Conservation (phyloP, 768 basidiomycete species). For the Boletus barrowsii region DNA sequence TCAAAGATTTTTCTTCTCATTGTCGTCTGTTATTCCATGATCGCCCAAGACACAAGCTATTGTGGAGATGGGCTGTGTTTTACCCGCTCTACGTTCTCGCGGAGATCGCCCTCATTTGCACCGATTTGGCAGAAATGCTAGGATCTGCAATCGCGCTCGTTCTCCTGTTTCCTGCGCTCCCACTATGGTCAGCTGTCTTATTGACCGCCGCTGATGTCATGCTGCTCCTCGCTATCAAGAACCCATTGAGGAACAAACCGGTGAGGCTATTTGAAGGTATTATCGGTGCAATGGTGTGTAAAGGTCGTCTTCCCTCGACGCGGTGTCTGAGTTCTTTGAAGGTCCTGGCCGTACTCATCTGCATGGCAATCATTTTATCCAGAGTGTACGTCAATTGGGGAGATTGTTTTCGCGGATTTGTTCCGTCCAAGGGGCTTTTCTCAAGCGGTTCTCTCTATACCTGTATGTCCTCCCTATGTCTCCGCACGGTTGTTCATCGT, state of each 20-base stretch:
- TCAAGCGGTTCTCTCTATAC: constrained; percentile 58
- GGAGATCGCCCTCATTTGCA: constrained; percentile 72
- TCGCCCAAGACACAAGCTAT: constrained; percentile 53
- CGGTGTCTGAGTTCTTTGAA: constrained; percentile 18
- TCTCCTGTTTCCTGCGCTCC: constrained; percentile 65
- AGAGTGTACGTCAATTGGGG: constrained; percentile 71
- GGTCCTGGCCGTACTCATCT: constrained; percentile 72
- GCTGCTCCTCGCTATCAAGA: constrained; percentile 65
- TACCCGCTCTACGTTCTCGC: constrained; percentile 65
- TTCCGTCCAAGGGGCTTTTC: constrained; percentile 68
- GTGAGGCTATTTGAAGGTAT: constrained; percentile 66
- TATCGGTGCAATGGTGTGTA: constrained; percentile 57
- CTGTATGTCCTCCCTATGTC: constrained; percentile 41
- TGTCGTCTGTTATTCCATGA: constrained; percentile 64
- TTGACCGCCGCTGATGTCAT: constrained; percentile 69
- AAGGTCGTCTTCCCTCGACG: neutral
- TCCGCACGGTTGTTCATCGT: constrained; percentile 12
- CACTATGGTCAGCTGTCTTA: constrained; percentile 69
- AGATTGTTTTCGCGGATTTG: constrained; percentile 67
- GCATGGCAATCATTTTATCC: constrained; percentile 74
- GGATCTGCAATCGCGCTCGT: constrained; percentile 80
- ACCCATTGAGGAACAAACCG: constrained; percentile 64
- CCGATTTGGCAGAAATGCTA: constrained; percentile 78
- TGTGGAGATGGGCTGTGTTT: constrained; percentile 56
- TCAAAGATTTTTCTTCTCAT: constrained; percentile 56